Conservation (phyloP, 2,329 filamentous ascomycete genomes). For the Fusarium nygamai region DNA sequence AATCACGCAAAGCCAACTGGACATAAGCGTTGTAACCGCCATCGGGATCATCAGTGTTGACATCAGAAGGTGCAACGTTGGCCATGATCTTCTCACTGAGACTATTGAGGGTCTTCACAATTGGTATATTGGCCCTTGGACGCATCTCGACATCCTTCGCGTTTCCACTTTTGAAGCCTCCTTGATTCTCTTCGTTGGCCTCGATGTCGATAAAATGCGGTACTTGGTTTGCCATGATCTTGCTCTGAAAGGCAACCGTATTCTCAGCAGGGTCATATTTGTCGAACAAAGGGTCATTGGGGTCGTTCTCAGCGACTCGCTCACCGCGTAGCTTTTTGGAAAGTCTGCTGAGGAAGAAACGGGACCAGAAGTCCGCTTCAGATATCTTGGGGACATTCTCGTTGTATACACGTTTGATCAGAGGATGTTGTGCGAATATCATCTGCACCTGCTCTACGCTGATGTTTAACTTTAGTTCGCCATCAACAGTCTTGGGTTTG, state of each 20-base stretch:
- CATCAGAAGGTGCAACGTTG: slow-evolving; percentile 82
- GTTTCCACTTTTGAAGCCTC: slow-evolving; percentile 83
- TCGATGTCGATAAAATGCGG: slow-evolving; percentile 92
- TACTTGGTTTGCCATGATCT: slow-evolving; percentile 71
- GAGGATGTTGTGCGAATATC: slow-evolving; percentile 91
- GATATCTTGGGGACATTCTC: slow-evolving; percentile 86
- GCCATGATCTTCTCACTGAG: slow-evolving; percentile 94
- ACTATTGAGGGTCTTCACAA: slow-evolving; percentile 88
- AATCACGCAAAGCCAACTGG: slow-evolving; percentile 80
- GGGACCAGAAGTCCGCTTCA: slow-evolving; percentile 88
- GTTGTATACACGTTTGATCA: slow-evolving; percentile 91
- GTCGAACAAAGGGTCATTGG: slow-evolving; percentile 82
- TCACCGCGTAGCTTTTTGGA: slow-evolving; percentile 94
- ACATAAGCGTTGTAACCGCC: slow-evolving; percentile 79
- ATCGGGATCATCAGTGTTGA: slow-evolving; percentile 64
- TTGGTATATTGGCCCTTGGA: slow-evolving; percentile 82
- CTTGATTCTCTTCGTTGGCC: slow-evolving; percentile 95
- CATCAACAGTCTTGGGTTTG: slow-evolving; percentile 67
- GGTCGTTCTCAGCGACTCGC: slow-evolving; percentile 80
- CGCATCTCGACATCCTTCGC: slow-evolving; percentile 91
- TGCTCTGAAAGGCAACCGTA: slow-evolving; percentile 60
- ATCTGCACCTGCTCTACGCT: slow-evolving; percentile 92
- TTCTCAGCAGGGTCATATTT: slow-evolving; percentile 83
- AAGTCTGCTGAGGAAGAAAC: slow-evolving; percentile 91
- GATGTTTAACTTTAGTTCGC: slow-evolving; percentile 80